A percentile compares a stretch with the other conserved stretches of the same genome.
Evolutionary conservation across 768 basidiomycete genomes (phyloP).

Genomic region (Mycena floridula): DNA sequence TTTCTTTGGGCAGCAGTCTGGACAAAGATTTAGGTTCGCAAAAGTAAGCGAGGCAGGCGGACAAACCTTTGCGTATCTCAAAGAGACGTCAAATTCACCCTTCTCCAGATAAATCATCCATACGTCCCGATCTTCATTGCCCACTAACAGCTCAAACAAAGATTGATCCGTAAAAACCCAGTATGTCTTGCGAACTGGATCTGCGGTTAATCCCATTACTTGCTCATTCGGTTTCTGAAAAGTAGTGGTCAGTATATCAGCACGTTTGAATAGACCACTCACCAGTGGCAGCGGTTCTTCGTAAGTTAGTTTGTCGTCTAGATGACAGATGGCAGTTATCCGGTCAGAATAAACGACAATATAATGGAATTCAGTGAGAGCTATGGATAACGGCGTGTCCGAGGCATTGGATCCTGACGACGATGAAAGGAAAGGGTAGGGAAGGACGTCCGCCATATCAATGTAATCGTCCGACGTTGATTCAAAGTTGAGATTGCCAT

Average conservation of each 20-base stretch:
- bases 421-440: slow-evolving; percentile 51
- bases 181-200: slow-evolving; percentile 84
- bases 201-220: slow-evolving; percentile 71
- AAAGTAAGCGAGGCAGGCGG: background rate
- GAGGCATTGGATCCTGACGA: slow-evolving; percentile 25
- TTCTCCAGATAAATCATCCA: slow-evolving; percentile 88
- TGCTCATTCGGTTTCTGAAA: slow-evolving; percentile 68
- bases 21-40: slow-evolving; percentile 2
- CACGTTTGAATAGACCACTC: slow-evolving; percentile 16
- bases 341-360: slow-evolving; percentile 78
- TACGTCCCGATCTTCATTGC: slow-evolving; percentile 89
- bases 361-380: slow-evolving; percentile 90
- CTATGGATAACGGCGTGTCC: slow-evolving; percentile 66
- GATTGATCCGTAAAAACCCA: slow-evolving; percentile 92
- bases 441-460: slow-evolving; percentile 71
- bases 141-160: slow-evolving; percentile 79
- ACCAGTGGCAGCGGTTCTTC: slow-evolving; percentile 83
- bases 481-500: slow-evolving; percentile 71
- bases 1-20: slow-evolving; percentile 89
- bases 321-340: slow-evolving; percentile 67
- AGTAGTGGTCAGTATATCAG: background rate
- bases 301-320: slow-evolving; percentile 78
- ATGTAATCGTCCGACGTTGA: slow-evolving; percentile 67
- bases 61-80: slow-evolving; percentile 76
- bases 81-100: slow-evolving; percentile 69